Evolutionary conservation across 208 protist species (phyloP).

Genomic region (Leishmania gerbilli): DNA sequence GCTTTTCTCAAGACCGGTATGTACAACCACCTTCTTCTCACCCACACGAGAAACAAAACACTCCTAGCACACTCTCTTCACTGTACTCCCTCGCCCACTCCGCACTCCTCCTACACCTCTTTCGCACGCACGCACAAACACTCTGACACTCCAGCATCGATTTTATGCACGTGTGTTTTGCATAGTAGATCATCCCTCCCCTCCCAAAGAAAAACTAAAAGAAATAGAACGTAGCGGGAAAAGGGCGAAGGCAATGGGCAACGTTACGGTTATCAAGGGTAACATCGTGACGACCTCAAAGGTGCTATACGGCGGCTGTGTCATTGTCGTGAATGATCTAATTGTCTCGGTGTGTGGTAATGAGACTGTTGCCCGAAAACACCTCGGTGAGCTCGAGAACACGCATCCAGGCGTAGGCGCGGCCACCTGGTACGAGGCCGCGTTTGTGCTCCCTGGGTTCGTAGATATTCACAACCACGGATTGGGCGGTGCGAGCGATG

Average conservation of each 20-base stretch:
- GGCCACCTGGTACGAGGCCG: slow-evolving; percentile 22
- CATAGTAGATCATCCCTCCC: background rate
- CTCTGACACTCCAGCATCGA: background rate
- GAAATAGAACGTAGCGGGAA: background rate
- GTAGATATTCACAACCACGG: slow-evolving; percentile 86
- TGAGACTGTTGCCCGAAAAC: slow-evolving; percentile 25
- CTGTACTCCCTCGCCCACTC: background rate
- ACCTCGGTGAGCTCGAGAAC: slow-evolving; percentile 18
- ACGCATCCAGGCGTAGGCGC: slow-evolving; percentile 17
- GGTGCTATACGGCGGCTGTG: slow-evolving; percentile 63
- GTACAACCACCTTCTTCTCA: background rate
- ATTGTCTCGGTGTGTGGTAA: slow-evolving; percentile 39
- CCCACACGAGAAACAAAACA: background rate
- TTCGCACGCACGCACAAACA: background rate
- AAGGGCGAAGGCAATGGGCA: background rate
- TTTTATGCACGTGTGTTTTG: background rate
- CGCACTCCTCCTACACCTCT: background rate
- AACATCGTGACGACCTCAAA: slow-evolving; percentile 62
- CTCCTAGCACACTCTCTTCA: background rate
- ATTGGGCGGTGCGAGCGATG: slow-evolving; percentile 58
- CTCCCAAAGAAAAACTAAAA: background rate
- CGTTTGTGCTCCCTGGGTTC: slow-evolving; percentile 70
- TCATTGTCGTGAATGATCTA: slow-evolving; percentile 43
- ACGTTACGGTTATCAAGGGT: slow-evolving; percentile 52
- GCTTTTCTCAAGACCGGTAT: background rate